These are phyloP conservation scores for Eucommia ulmoides DNA, from an alignment of 257 asterid species.

Conservation along the genomic window DNA sequence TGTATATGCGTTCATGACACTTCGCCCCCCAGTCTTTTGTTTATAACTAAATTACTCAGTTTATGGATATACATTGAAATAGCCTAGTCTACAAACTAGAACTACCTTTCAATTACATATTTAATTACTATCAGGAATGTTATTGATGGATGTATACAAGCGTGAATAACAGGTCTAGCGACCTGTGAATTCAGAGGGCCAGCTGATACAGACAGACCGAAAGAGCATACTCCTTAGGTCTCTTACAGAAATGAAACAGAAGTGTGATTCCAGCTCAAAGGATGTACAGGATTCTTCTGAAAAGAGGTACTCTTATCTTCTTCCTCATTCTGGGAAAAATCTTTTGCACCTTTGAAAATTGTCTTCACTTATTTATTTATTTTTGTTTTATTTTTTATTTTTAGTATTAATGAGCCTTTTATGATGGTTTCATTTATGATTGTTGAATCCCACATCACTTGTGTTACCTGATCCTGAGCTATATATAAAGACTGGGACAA, in stretches of 20 bases:
- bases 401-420: too few species aligned
- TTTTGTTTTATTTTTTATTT: too few species aligned
- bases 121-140: neutral
- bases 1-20: conserved; percentile 75
- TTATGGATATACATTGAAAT: neutral
- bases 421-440: too few species aligned
- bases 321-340: too few species aligned
- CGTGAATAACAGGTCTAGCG: neutral
- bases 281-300: conserved; percentile 33
- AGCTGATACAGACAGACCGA: conserved; percentile 64
- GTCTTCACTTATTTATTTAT: too few species aligned
- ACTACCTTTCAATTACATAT: neutral
- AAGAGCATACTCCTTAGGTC: conserved; percentile 67
- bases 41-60: neutral
- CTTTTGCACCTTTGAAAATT: too few species aligned
- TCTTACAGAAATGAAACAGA: conserved; percentile 55
- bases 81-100: neutral
- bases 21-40: conserved; percentile 64
- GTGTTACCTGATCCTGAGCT: too few species aligned
- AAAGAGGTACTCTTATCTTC: conserved; percentile 72
- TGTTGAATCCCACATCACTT: too few species aligned
- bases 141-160: neutral
- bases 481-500: too few species aligned
- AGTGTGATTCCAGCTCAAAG: conserved; percentile 38
- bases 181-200: conserved; percentile 30